Conservation (phyloP, 1,284 basidiomycete species). For the Pseudozyma sp. region DNA sequence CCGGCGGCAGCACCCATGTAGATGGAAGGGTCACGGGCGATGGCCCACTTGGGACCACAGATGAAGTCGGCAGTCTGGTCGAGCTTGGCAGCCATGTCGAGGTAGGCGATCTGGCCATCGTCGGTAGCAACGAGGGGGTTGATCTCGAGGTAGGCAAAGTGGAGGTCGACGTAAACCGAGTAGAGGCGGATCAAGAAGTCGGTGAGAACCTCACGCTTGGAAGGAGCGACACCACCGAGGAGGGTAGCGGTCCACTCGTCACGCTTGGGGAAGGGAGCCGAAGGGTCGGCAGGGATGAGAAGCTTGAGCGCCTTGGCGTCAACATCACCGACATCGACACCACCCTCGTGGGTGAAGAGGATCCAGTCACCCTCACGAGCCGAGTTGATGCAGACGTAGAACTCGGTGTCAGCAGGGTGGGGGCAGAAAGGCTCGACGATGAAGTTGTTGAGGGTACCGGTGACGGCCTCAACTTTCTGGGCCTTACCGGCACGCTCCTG, state of each 20-base stretch:
- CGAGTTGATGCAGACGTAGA: slow-evolving; percentile 98
- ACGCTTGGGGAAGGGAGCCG: slow-evolving; percentile 82
- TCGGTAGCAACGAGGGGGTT: slow-evolving; percentile 97
- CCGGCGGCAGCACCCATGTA: slow-evolving; percentile 73
- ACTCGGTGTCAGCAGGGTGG: slow-evolving; percentile 92
- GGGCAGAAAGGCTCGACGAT: slow-evolving; percentile 98
- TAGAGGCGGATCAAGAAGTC: slow-evolving; percentile 95
- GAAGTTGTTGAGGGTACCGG: slow-evolving; percentile 95
- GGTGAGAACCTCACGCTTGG: slow-evolving; percentile 65
- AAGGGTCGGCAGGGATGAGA: slow-evolving; percentile 83
- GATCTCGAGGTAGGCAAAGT: slow-evolving; percentile 96
- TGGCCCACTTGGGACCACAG: slow-evolving; percentile 98
- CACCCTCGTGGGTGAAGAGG: slow-evolving; percentile 98
- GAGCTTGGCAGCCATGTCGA: slow-evolving; percentile 99
- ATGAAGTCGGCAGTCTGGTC: slow-evolving; percentile 97
- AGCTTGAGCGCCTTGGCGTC: slow-evolving; percentile 95
- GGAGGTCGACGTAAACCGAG: slow-evolving; percentile 89
- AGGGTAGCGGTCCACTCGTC: slow-evolving; percentile 71
- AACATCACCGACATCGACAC: slow-evolving; percentile 98
- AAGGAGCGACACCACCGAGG: slow-evolving; percentile 54
- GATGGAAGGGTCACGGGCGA: slow-evolving; percentile 88
- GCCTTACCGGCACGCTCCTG: slow-evolving; percentile 89
- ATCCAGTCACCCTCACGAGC: slow-evolving; percentile 94
- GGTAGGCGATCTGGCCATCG: slow-evolving; percentile 87
- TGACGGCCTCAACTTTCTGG: slow-evolving; percentile 91